Evolutionary conservation across 164 flowering plant genomes (phyloP).

Genomic region (Brasenia schreberi): DNA sequence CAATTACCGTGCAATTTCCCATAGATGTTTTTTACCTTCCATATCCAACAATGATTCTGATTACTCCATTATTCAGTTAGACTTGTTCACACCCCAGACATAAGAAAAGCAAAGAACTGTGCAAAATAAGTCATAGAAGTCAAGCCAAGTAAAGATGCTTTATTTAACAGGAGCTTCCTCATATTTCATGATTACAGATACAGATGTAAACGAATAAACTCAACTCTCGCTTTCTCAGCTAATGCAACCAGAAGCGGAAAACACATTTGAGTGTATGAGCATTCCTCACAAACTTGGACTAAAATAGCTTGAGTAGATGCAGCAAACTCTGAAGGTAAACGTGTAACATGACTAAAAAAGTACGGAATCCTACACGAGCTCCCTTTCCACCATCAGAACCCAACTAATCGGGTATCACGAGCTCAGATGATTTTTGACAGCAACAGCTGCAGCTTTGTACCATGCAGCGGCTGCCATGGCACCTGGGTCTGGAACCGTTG

Average conservation of each 20-base stretch:
- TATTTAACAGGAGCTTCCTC: neutral
- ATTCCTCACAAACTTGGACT: neutral
- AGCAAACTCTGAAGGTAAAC: neutral
- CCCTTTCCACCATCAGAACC: neutral
- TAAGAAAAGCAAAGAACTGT: no score
- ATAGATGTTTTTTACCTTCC: no score
- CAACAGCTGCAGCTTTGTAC: constrained; percentile 87
- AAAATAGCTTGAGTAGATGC: neutral
- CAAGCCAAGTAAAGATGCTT: neutral
- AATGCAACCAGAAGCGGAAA: constrained; percentile 45
- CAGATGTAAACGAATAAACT: constrained; percentile 2
- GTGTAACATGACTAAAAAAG: neutral
- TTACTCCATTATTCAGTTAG: no score
- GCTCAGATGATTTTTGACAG: constrained; percentile 34
- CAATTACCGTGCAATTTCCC: no score
- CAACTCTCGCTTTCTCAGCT: constrained; percentile 28
- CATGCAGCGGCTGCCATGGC: constrained; percentile 94
- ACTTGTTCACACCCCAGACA: no score
- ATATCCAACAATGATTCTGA: no score
- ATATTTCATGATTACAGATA: neutral
- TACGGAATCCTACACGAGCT: neutral
- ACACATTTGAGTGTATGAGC: constrained; percentile 13
- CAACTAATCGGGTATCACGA: neutral
- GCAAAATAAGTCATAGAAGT: no score
- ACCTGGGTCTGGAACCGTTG: constrained; percentile 93